phyloP scores from a whole-genome alignment of 2,329 filamentous ascomycete species.

The Ramularia collo-cygni region DNA sequence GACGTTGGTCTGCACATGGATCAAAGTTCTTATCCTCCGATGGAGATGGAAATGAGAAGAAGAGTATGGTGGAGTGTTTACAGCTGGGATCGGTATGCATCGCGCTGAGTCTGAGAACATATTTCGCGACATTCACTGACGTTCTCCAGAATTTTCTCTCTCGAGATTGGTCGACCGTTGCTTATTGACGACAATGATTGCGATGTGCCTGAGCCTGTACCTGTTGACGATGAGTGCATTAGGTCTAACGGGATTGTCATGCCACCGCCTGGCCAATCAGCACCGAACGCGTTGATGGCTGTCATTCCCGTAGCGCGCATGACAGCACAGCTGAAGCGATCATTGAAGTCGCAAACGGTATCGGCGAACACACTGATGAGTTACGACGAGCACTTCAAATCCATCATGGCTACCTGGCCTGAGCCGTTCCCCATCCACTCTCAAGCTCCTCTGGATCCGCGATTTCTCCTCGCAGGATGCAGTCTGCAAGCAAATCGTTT shows the following conservation, averaged over 20 bases:
- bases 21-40: slow-evolving; percentile 61
- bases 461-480: slow-evolving; percentile 66
- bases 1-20: slow-evolving; percentile 76
- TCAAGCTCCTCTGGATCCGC: slow-evolving; percentile 62
- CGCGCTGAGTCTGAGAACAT: background rate
- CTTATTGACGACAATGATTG: slow-evolving; percentile 84
- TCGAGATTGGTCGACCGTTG: slow-evolving; percentile 74
- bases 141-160: slow-evolving; percentile 54
- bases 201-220: slow-evolving; percentile 71
- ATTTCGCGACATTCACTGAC: background rate
- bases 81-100: slow-evolving; percentile 67
- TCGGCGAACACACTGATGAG: slow-evolving; percentile 61
- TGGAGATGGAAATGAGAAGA: slow-evolving; percentile 80
- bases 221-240: slow-evolving; percentile 74
- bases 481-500: slow-evolving; percentile 79
- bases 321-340: slow-evolving; percentile 65
- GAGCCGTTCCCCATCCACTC: slow-evolving; percentile 63
- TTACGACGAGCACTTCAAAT: slow-evolving; percentile 73
- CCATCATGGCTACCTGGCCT: slow-evolving; percentile 70
- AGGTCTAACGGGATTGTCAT: slow-evolving; percentile 44
- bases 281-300: slow-evolving; percentile 66
- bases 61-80: slow-evolving; percentile 94
- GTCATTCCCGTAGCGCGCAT: slow-evolving; percentile 76
- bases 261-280: slow-evolving; percentile 34
- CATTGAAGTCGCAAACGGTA: slow-evolving; percentile 61